A percentile compares a stretch with the other conserved stretches of the same genome.
phyloP scores from a whole-genome alignment of 345 rosid species.

The Boechera retrofracta region DNA sequence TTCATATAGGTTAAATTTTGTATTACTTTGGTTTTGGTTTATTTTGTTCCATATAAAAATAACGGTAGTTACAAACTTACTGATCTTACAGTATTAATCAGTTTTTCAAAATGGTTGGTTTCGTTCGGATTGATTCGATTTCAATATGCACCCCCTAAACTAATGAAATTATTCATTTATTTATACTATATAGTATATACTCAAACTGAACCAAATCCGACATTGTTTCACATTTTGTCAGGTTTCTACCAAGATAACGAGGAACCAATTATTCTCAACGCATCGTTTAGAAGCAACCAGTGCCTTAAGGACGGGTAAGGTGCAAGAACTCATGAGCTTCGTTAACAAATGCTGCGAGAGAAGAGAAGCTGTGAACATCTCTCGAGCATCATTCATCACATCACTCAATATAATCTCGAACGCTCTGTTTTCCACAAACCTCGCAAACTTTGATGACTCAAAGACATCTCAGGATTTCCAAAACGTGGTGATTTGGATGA shows the following conservation, averaged over 20 bases:
- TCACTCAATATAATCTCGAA: constrained; percentile 40
- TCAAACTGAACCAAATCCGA: too few species aligned
- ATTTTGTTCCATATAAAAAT: too few species aligned
- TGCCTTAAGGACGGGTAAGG: constrained; percentile 32
- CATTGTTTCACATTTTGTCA: neutral
- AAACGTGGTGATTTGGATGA: constrained; percentile 38
- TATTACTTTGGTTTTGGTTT: too few species aligned
- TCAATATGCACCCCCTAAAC: too few species aligned
- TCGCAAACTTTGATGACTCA: constrained; percentile 17
- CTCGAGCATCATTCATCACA: constrained; percentile 38
- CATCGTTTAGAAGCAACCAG: constrained; percentile 49
- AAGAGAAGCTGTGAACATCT: constrained; percentile 44
- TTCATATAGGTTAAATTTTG: too few species aligned
- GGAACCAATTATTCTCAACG: constrained; percentile 40
- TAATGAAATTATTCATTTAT: too few species aligned
- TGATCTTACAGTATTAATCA: too few species aligned
- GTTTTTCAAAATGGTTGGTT: too few species aligned
- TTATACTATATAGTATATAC: too few species aligned
- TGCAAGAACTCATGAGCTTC: constrained; percentile 36
- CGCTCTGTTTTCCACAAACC: constrained; percentile 36
- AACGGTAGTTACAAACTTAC: too few species aligned
- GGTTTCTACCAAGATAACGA: constrained; percentile 47
- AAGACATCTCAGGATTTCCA: constrained; percentile 22
- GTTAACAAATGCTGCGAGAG: constrained; percentile 32
- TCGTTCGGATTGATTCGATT: too few species aligned